Evolutionary conservation across 2,329 filamentous ascomycete genomes (phyloP), one percentile per base, ranked within the genome.

Genomic region (Colletotrichum viniferum): DNA sequence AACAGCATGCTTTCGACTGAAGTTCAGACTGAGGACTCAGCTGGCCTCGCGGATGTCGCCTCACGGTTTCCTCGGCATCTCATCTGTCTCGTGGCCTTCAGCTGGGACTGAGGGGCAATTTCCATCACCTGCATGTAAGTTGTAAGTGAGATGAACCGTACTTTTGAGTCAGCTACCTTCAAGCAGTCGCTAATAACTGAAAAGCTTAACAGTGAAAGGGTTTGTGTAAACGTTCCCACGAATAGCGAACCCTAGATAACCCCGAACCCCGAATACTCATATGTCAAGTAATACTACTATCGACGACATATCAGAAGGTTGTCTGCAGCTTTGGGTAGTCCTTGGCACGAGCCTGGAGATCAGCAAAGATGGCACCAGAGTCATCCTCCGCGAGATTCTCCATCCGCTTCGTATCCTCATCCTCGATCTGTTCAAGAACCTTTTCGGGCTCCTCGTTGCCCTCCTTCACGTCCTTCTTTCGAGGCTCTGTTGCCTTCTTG

Each of bases 351-450:
- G 80, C 83, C 48, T 85, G 80, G 43, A 94, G 82, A 68, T 89
- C 87, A 0, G 84, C 82, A 81, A 87, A 90, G 55, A 90, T 85
- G 21, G 86, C 83, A 18, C 79, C 82, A 6, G 88, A 85, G 60
- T 89, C 86, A 61, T 89, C 86, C 2, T 84, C 83, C 28, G 85
- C 83, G n/a, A 92, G 79, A 9, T 83, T 80, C 74, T 87, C 87
- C 82, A 95, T 92, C 8, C 94, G 88, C 73, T 92, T 85, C 76
- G 93, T 88, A 78, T 97, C 94, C 81, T 96, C 94, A 14, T 93
- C 89, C 82, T 95, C 94, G 3, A 97, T 85, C 81, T 93, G 91
- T 81, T 96, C 91, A 61, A 98, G 82, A 79, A 95, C 93, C 77
- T 95, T 92, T n/a, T 88, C 85, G 0, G 94, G 92, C 3, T 92